phyloP scores from a whole-genome alignment of 164 flowering plant species.

The Tinospora cordifolia region DNA sequence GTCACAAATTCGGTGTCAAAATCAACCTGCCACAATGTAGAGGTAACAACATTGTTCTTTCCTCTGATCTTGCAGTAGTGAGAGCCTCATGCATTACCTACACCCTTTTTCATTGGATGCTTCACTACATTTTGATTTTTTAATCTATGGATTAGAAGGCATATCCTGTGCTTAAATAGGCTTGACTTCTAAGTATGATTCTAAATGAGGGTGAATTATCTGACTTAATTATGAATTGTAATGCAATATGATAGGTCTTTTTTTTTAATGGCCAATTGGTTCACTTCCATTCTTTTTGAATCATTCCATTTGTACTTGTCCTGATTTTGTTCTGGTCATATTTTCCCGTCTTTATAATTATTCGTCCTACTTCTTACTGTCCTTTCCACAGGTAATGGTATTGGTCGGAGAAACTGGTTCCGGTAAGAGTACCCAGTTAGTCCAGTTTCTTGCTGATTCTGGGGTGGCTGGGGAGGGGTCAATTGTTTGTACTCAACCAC shows the following conservation, averaged over 20 bases:
- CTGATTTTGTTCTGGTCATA: not conserved
- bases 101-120: too few relatives aligned
- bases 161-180: not conserved
- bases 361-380: not conserved
- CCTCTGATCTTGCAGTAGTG: too few relatives aligned
- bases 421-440: conserved; percentile 95
- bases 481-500: conserved; percentile 88
- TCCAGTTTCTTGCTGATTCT: conserved; percentile 86
- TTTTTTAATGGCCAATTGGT: not conserved
- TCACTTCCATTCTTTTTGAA: not conserved
- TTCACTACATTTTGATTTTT: not conserved
- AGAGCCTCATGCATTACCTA: too few relatives aligned
- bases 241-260: not conserved
- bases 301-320: too few relatives aligned
- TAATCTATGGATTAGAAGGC: not conserved
- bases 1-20: too few relatives aligned
- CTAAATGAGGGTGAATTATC: not conserved
- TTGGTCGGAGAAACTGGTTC: conserved; percentile 98
- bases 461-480: conserved; percentile 42
- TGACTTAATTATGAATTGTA: not conserved
- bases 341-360: conserved; percentile 5
- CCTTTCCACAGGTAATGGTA: conserved; percentile 48
- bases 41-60: too few relatives aligned
- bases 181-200: not conserved
- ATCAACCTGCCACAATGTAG: too few relatives aligned